Percentiles rank a stretch among this genome's conserved stretches.
phyloP scores from a whole-genome alignment of 2,329 filamentous ascomycete species.

The Ilyonectria sp. region DNA sequence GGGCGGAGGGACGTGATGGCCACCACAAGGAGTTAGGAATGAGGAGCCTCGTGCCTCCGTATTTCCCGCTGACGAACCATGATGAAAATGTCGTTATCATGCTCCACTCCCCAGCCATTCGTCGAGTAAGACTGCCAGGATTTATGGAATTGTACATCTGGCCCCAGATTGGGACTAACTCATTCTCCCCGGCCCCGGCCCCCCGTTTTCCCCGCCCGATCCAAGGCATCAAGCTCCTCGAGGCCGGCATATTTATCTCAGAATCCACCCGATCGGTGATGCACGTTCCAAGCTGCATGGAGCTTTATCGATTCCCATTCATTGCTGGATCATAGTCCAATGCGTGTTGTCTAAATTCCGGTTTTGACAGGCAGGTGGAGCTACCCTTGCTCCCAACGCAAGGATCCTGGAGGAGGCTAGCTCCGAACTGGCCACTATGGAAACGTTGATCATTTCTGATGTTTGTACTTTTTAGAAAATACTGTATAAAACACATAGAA shows the following conservation, averaged over 20 bases:
- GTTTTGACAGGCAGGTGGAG: neutral
- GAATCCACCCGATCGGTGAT: conserved; percentile 28
- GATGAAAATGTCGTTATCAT: conserved; percentile 4
- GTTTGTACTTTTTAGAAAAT: too few species aligned
- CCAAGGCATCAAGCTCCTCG: conserved; percentile 5
- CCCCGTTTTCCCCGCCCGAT: neutral
- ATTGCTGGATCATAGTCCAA: too few species aligned
- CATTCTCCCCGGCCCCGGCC: neutral
- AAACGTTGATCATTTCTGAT: too few species aligned
- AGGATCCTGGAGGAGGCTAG: neutral
- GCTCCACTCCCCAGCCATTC: neutral
- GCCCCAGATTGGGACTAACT: neutral
- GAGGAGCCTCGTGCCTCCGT: neutral
- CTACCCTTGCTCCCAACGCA: too few species aligned
- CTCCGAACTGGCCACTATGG: neutral
- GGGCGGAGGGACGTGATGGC: neutral
- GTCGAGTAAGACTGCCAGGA: neutral
- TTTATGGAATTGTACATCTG: neutral
- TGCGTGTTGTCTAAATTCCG: too few species aligned
- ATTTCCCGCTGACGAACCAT: neutral
- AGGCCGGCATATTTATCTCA: conserved; percentile 10
- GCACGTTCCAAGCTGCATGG: conserved; percentile 9
- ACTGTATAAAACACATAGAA: neutral
- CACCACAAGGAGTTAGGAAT: neutral
- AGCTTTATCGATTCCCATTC: too few species aligned